These are phyloP conservation scores for Aspergillus affinis DNA, from an alignment of 495 filamentous ascomycete genomes.

Conservation along the genomic window DNA sequence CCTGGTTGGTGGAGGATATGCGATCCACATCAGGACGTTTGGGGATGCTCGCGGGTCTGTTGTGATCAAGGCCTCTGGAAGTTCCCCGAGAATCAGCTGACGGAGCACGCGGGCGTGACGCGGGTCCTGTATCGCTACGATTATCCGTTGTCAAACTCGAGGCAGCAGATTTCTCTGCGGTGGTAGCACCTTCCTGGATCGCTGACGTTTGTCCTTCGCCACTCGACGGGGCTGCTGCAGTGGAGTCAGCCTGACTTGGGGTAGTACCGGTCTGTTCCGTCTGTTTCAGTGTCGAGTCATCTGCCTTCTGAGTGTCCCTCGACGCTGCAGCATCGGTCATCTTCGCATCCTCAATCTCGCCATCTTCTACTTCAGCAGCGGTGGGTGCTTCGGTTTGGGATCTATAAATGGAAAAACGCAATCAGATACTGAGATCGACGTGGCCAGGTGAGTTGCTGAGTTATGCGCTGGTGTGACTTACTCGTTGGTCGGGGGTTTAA, in stretches of 20 bases:
- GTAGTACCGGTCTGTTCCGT: constrained; percentile 14
- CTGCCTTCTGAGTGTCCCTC: constrained; percentile 15
- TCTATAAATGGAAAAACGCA: constrained; percentile 18
- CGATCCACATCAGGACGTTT: constrained; percentile 41
- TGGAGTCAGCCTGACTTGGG: constrained; percentile 13
- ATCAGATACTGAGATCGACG: constrained; percentile 14
- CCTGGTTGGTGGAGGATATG: constrained; percentile 16
- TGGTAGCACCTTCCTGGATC: constrained; percentile 9
- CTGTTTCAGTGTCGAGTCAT: constrained; percentile 9
- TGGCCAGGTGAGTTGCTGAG: not conserved
- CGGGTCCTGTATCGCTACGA: constrained; percentile 13
- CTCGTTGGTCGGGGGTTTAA: constrained; percentile 42
- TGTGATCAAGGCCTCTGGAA: constrained; percentile 25
- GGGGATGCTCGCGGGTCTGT: constrained; percentile 31
- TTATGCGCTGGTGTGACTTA: constrained; percentile 32
- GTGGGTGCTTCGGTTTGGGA: constrained; percentile 29
- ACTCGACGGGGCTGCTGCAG: constrained; percentile 11
- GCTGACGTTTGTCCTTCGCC: constrained; percentile 15
- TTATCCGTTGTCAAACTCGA: constrained; percentile 8
- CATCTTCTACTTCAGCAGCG: constrained; percentile 69
- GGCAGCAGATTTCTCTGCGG: constrained; percentile 18
- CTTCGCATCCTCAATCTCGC: constrained; percentile 72
- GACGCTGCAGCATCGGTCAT: constrained; percentile 34
- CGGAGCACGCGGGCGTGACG: constrained; percentile 25
- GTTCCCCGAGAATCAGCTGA: constrained; percentile 14